Base-by-base conservation (phyloP, 305 asterid genomes). In the Petunia hybrid region DNA sequence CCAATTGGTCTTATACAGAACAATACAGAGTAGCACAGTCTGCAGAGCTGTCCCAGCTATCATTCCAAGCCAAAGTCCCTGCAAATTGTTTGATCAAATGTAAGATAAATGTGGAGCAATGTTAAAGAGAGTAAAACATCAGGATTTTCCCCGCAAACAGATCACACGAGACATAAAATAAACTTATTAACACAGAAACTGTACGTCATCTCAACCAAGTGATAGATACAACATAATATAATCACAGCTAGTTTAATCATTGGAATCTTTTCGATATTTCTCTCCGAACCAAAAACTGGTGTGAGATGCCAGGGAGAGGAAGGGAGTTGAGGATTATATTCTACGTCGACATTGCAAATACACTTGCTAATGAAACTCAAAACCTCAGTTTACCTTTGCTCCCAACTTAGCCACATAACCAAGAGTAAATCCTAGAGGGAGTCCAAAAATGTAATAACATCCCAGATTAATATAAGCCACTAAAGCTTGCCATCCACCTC, bases 11-110 rank as follows among this genome's bases (percentile, higher is more conserved):
- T 82, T 86, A 84, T 90, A 94, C 57, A 94, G 91, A 9, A 94
- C 86, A 56, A 92, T 41, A 38, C 85, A 2, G 8, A 94, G 93
- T 74, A 92, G 84, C 66, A 91, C 4, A 2, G 98, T 94, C 82
- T 94, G 97, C 76, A 92, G 62, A 9, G 77, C 86, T 16, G 86
- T 76, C 80, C 98, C 98, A 22, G 93, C 92, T 73, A 92, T 90
- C 95, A 94, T 92, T 12, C 97, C 97, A 0, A 90, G 93, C 98
- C 98, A 94, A 1, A 94, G 83, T 71, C 98, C 98, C 98, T 92
- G 83, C 76, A 69, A 67, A 78, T 69, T 22, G 31, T 70, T 71
- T 65, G 4, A 39, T 42, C 51, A 43, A 4, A 80, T 4, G 46
- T n/a, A 6, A 3, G 36, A 16, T 57, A 16, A 53, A 35, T 35